Evolutionary conservation across 169 alveolate genomes (phyloP), one percentile per base, ranked within the genome.

Genomic region (Besnoitia besnoiti): DNA sequence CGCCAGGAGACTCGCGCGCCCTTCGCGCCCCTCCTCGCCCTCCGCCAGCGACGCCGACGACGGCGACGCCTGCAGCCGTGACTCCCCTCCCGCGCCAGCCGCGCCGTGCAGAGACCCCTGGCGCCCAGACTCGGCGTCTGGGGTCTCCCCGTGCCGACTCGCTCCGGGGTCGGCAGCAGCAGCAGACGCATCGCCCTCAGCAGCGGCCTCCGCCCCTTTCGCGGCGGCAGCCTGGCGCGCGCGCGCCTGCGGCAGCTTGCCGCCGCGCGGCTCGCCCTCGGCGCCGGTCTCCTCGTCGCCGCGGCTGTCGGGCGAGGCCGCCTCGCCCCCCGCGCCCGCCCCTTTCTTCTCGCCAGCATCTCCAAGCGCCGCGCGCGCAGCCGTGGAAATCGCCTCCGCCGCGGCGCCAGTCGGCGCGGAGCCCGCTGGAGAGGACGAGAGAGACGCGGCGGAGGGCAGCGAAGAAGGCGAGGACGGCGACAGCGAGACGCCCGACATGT

Each of bases 131-230:
- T n/a, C n/a, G n/a, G n/a, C n/a, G n/a, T n/a, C n/a, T n/a, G n/a
- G n/a, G n/a, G n/a, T n/a, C 91, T 85, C 79, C 55, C 40, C 49
- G 62, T 77, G 40, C 85, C 16, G 35, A 19, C 35, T 82, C 59
- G 27, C 51, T 67, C 40, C 42, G 44, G 75, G 30, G 73, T 49
- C 33, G 12, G 46, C 14, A 2, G 46, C 19, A 37, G 44, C 39
- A 37, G 46, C 24, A 35, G 76, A 24, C 76, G 80, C 39, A 37
- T 67, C 42, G 39, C 80, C 47, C 46, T 37, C 40, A n/a, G 44
- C 2, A 67, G 39, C n/a, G 42, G 14, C 39, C 10, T n/a, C 44
- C 12, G 40, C 44, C 44, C 12, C n/a, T n/a, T 7, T 42, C n/a
- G 14, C 80, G 2, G 80, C 80, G 40, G 14, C 44, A 37, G 80